Conservation (phyloP, 75 land plant genomes). For the Selaginella tamariscina region DNA sequence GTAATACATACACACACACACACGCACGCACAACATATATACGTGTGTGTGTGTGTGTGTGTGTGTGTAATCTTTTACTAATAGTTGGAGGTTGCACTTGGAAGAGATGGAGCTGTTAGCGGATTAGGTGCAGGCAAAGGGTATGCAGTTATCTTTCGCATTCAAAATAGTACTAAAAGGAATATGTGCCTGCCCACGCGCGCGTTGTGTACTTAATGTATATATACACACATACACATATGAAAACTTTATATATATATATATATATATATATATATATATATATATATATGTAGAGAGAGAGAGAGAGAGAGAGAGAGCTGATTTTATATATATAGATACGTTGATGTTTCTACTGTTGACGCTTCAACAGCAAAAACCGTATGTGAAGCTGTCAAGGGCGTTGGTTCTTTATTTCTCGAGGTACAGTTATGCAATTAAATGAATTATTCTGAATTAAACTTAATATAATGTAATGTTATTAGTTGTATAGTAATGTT, state of each 20-base stretch:
- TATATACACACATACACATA: too few species aligned
- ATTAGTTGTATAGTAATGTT: too few species aligned
- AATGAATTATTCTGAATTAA: too few species aligned
- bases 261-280: too few species aligned
- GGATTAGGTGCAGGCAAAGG: conserved; percentile 56
- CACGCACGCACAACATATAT: background rate
- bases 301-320: too few species aligned
- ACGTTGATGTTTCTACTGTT: conserved; percentile 98
- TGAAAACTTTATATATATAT: too few species aligned
- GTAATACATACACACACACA: background rate
- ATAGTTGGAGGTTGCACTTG: conserved; percentile 62
- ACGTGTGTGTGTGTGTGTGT: background rate
- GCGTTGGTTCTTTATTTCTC: background rate
- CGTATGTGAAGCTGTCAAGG: background rate
- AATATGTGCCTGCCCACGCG: too few species aligned
- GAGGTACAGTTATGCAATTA: conserved; percentile 8
- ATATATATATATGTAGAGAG: too few species aligned
- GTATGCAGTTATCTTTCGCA: background rate
- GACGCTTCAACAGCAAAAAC: conserved; percentile 58
- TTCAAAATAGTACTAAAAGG: too few species aligned
- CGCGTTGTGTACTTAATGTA: too few species aligned
- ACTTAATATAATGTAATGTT: too few species aligned
- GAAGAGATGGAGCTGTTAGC: conserved; percentile 78
- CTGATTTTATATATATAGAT: conserved; percentile 14
- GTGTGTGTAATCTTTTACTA: background rate